Conservation (phyloP, 108 stramenopile genomes). For the Fragilariopsis cylindrus region DNA sequence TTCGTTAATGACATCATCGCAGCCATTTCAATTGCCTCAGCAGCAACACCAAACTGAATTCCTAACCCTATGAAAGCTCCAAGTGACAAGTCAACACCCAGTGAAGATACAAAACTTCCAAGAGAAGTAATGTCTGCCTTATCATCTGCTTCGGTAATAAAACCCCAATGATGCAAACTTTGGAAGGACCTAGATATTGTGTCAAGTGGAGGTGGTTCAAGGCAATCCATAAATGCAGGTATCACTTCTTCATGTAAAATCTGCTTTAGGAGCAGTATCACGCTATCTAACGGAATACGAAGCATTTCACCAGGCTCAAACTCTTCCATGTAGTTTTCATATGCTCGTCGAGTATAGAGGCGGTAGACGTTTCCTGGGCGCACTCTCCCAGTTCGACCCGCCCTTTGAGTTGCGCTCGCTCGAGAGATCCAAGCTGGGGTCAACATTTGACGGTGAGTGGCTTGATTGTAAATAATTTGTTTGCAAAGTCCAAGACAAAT, state of each 20-base stretch:
- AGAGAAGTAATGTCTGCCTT: constrained; percentile 68
- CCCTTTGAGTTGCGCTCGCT: constrained; percentile 90
- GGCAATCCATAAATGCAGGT: constrained; percentile 64
- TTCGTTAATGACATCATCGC: constrained; percentile 72
- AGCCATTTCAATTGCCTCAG: constrained; percentile 83
- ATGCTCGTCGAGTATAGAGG: constrained; percentile 72
- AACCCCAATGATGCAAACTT: constrained; percentile 63
- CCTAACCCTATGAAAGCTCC: constrained; percentile 82
- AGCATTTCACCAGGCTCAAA: constrained; percentile 84
- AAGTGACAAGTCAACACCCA: constrained; percentile 77
- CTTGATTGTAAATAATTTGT: constrained; percentile 75
- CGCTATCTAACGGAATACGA: constrained; percentile 79
- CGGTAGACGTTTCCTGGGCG: constrained; percentile 89
- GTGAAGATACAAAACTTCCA: constrained; percentile 69
- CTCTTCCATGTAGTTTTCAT: constrained; percentile 56
- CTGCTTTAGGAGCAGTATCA: constrained; percentile 69
- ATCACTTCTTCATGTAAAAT: constrained; percentile 72
- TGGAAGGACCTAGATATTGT: constrained; percentile 80
- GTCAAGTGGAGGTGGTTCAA: constrained; percentile 77
- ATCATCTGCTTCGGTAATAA: constrained; percentile 62
- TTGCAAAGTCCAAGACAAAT: constrained; percentile 90
- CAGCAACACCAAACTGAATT: constrained; percentile 83
- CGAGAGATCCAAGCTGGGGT: constrained; percentile 86
- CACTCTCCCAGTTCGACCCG: constrained; percentile 94
- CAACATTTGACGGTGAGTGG: constrained; percentile 77